phyloP scores from a whole-genome alignment of 306 rosid species.

The Fagus sylvatica region DNA sequence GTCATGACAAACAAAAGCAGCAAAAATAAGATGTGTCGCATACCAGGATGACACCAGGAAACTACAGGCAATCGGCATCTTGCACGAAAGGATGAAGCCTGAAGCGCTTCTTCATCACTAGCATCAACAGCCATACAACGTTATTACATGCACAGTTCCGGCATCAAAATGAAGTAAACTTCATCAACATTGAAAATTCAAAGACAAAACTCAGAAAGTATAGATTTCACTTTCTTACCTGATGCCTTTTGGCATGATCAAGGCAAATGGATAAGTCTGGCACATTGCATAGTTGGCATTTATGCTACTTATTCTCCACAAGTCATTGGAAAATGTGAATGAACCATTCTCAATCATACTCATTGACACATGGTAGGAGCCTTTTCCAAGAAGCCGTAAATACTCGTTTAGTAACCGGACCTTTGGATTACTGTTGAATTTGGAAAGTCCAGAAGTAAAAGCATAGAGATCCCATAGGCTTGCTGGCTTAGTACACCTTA shows the following conservation, averaged over 20 bases:
- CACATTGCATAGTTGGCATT: slow-evolving; percentile 73
- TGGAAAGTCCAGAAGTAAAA: slow-evolving; percentile 74
- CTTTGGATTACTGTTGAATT: slow-evolving; percentile 60
- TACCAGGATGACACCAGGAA: slow-evolving; percentile 95
- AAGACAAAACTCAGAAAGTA: slow-evolving; percentile 17
- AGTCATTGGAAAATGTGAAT: slow-evolving; percentile 69
- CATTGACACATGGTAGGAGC: slow-evolving; percentile 49
- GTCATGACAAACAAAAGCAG: slow-evolving; percentile 7
- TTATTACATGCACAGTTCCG: slow-evolving; percentile 18
- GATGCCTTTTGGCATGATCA: slow-evolving; percentile 73
- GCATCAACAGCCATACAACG: slow-evolving; percentile 31
- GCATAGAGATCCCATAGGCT: slow-evolving; percentile 86
- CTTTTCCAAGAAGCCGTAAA: slow-evolving; percentile 87
- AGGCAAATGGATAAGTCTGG: slow-evolving; percentile 91
- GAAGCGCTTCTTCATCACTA: slow-evolving; percentile 89
- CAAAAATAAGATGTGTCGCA: slow-evolving; percentile 15
- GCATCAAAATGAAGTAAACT: slow-evolving; percentile 22
- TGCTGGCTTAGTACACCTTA: slow-evolving; percentile 60
- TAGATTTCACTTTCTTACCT: slow-evolving; percentile 53
- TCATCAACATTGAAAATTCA: slow-evolving; percentile 18
- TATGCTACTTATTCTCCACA: slow-evolving; percentile 85
- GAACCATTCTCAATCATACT: slow-evolving; percentile 75
- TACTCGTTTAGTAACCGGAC: slow-evolving; percentile 86
- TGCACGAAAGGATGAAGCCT: slow-evolving; percentile 85
- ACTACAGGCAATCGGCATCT: slow-evolving; percentile 88